These are phyloP conservation scores for Colletotrichum ledebouriae DNA, from an alignment of 2,329 filamentous ascomycete species.

Conservation along the genomic window DNA sequence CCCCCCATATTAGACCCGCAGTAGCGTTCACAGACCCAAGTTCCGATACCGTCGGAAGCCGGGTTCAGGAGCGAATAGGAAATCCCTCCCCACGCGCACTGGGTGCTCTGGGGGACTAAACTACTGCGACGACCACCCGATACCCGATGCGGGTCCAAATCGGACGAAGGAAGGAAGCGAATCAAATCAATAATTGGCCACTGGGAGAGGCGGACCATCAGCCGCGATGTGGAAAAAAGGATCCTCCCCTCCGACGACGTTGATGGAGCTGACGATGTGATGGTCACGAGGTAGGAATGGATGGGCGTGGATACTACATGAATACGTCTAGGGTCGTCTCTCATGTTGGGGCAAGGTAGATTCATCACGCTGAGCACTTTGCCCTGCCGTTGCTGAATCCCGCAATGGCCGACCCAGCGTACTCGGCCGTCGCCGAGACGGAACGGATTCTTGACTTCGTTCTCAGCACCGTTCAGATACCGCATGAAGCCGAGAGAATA, in stretches of 20 bases:
- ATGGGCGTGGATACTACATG: constrained; percentile 5
- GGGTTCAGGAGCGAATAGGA: background rate
- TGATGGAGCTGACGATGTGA: constrained; percentile 4
- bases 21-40: background rate
- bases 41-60: constrained; percentile 30
- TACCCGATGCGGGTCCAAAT: constrained; percentile 34
- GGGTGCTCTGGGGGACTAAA: constrained; percentile 8
- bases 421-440: constrained; percentile 48
- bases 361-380: background rate
- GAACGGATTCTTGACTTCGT: constrained; percentile 47
- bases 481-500: constrained; percentile 45
- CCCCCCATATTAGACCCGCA: constrained; percentile 7
- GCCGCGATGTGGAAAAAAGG: constrained; percentile 8
- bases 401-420: constrained; percentile 36
- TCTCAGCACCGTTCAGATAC: constrained; percentile 49
- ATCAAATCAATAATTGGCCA: background rate
- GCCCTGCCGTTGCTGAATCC: background rate
- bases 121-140: constrained; percentile 4
- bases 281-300: background rate
- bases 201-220: background rate
- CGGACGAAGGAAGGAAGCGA: constrained; percentile 1
- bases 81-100: constrained; percentile 3
- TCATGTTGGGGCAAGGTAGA: background rate
- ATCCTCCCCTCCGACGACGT: background rate
- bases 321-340: background rate